Evolutionary conservation across 306 rosid genomes (phyloP), one percentile per base, ranked within the genome.

Genomic region (Glycyrrhiza uralensis): DNA sequence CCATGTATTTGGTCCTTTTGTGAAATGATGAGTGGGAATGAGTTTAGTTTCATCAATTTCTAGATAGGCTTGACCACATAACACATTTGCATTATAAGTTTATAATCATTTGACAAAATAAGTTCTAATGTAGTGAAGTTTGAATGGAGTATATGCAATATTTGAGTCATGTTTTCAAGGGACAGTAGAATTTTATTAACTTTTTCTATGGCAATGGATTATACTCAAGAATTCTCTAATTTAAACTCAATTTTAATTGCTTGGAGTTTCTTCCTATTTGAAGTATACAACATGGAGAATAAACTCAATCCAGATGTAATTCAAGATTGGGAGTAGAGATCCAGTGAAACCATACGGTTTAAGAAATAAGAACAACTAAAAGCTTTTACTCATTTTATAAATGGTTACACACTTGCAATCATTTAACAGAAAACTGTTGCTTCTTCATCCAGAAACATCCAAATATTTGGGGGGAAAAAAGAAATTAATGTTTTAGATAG

Each of bases 31-130:
- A 22, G 61, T 22, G 29, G 47, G 30, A 18, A 2, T 50, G 38
- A 41, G 46, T 55, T 42, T 75, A 44, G 47, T 51, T 73, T 33
- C 58, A 41, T 66, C 64, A 49, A 38, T 68, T 58, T 58, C 46
- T 35, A 15, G 55, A 67, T 57, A 50, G 56, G 17, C 9, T 60
- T 57, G 32, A 72, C 57, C 46, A 12, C 56, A n/a, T 36, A 75
- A 24, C 32, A 12, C 2, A 42, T 22, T 14, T 62, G 57, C 46
- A 69, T 69, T 36, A 35, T 55, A 52, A 36, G 22, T 55, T 56
- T 59, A 67, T 68, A 50, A 51, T 15, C 24, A 58, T 22, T 18
- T 30, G 42, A 28, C 50, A 51, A 30, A 45, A 20, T n/a, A 33
- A 8, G 42, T 58, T 66, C 49, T 35, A 60, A 12, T 42, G 33